Conservation (phyloP, 257 asterid species). For the Solanum paucissectum region DNA sequence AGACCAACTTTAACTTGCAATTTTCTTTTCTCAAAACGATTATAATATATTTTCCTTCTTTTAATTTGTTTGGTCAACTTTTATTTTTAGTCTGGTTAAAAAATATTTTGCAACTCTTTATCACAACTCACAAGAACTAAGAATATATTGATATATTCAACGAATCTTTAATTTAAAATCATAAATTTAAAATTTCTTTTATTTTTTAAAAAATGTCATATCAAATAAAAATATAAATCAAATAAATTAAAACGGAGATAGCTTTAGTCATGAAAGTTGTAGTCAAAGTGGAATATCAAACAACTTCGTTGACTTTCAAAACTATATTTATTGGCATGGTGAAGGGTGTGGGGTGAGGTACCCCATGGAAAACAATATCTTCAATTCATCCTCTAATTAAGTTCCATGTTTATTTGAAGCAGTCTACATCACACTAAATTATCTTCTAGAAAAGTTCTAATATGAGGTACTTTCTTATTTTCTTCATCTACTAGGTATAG, state of each 20-base stretch:
- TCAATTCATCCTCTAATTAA: not conserved
- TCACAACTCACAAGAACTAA: too few relatives aligned
- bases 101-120: too few relatives aligned
- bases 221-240: too few relatives aligned
- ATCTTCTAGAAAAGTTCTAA: not conserved
- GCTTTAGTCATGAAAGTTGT: not conserved
- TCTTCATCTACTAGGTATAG: not conserved
- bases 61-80: not conserved
- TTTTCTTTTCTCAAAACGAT: not conserved
- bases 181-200: too few relatives aligned
- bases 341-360: not conserved
- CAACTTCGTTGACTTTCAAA: not conserved
- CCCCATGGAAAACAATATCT: not conserved
- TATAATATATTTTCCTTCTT: not conserved
- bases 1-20: not conserved
- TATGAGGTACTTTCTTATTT: not conserved
- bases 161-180: accelerated
- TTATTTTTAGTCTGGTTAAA: not conserved
- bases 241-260: not conserved
- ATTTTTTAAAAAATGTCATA: accelerated
- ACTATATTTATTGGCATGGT: not conserved
- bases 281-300: not conserved
- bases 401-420: not conserved
- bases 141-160: too few relatives aligned
- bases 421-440: not conserved